Percentiles rank a stretch among this genome's conserved stretches.
Evolutionary conservation across 2,329 filamentous ascomycete species (phyloP).

Genomic region (Fusarium sp.): DNA sequence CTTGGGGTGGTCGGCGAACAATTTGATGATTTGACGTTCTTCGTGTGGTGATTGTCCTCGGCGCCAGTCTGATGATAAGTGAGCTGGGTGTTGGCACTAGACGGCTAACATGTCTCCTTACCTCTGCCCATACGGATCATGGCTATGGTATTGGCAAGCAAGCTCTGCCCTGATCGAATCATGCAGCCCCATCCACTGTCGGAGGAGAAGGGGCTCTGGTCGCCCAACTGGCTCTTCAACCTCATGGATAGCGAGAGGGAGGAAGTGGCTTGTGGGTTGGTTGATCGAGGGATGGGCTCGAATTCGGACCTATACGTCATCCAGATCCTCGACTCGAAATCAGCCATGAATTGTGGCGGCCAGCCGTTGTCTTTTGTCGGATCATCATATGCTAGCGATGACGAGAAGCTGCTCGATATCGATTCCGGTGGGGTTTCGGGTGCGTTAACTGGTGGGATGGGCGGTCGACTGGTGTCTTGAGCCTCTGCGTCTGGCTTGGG

Average conservation of each 20-base stretch:
- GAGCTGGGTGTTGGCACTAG: conserved; percentile 11
- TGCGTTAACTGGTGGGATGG: conserved; percentile 41
- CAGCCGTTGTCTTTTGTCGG: conserved; percentile 66
- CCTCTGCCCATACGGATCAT: conserved; percentile 79
- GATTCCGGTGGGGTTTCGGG: conserved; percentile 59
- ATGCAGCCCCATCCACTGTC: conserved; percentile 99
- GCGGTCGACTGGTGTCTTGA: conserved; percentile 32
- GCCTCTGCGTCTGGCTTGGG: conserved; percentile 21
- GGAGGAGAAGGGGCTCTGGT: conserved; percentile 83
- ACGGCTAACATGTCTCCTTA: conserved; percentile 49
- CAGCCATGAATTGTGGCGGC: conserved; percentile 85
- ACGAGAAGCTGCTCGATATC: conserved; percentile 60
- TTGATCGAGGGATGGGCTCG: conserved; percentile 77
- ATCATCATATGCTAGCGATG: conserved; percentile 59
- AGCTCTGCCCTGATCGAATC: conserved; percentile 94
- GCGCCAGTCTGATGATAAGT: conserved; percentile 70
- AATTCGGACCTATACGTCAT: conserved; percentile 96
- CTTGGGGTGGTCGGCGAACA: conserved; percentile 86
- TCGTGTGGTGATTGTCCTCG: conserved; percentile 63
- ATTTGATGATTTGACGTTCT: conserved; percentile 74
- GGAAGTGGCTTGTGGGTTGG: conserved; percentile 72
- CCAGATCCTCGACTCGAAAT: conserved; percentile 94
- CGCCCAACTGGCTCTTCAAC: conserved; percentile 78
- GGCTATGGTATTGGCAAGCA: conserved; percentile 84
- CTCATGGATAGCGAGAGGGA: conserved; percentile 84